A percentile compares a stretch with the other conserved stretches of the same genome.
Conservation (phyloP, 2,329 filamentous ascomycete species). For the Apiospora saccharicola region DNA sequence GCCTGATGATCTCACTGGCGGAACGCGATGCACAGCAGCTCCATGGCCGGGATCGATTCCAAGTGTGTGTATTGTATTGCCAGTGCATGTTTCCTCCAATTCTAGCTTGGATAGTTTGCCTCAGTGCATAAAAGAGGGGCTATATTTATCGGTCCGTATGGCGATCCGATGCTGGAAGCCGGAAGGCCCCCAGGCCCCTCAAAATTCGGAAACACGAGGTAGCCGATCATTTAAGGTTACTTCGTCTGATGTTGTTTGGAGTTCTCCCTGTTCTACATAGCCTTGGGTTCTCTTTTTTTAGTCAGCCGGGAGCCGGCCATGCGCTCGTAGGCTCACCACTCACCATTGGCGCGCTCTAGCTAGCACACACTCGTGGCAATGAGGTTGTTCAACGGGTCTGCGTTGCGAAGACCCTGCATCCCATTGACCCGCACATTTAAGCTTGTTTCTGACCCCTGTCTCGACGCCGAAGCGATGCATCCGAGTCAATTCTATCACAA, state of each 20-base stretch:
- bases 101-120: not conserved
- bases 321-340: not conserved
- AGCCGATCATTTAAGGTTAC: constrained; percentile 21
- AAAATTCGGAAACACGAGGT: not conserved
- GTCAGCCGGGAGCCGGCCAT: not conserved
- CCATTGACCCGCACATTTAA: constrained; percentile 1
- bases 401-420: not conserved
- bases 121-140: constrained; percentile 7
- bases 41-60: not conserved
- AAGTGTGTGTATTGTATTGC: not conserved
- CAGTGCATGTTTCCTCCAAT: not conserved
- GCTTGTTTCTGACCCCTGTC: constrained; percentile 20
- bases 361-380: too few species aligned
- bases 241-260: not conserved
- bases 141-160: not conserved
- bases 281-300: not conserved
- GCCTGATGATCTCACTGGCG: not conserved
- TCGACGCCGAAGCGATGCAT: not conserved
- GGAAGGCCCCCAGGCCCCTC: not conserved
- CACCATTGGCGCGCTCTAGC: too few species aligned
- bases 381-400: not conserved
- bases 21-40: not conserved
- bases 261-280: not conserved
- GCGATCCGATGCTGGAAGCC: not conserved
- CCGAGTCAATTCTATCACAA: constrained; percentile 11